phyloP scores from a whole-genome alignment of 2,329 filamentous ascomycete species.

The Seiridium unicorne region DNA sequence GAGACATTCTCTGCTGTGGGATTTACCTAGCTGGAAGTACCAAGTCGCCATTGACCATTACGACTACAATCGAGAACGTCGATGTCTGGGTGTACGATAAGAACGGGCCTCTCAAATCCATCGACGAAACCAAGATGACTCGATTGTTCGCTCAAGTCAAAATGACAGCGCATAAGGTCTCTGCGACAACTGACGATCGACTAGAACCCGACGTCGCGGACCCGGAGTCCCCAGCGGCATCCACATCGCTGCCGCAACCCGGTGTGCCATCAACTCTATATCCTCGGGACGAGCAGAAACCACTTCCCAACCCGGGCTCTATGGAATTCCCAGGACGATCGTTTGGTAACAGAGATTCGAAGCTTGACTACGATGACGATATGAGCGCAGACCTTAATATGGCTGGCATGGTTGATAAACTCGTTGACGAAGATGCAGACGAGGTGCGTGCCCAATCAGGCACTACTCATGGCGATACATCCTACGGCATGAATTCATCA shows the following conservation, averaged over 20 bases:
- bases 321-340: neutral
- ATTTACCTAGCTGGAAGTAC: slow-evolving; percentile 43
- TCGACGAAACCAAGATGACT: slow-evolving; percentile 2
- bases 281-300: neutral
- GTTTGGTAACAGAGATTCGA: neutral
- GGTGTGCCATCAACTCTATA: neutral
- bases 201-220: neutral
- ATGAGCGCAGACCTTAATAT: slow-evolving; percentile 32
- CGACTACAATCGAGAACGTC: slow-evolving; percentile 6
- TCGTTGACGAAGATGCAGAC: slow-evolving; percentile 40
- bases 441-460: slow-evolving; percentile 28
- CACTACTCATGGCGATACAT: slow-evolving; percentile 38
- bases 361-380: slow-evolving; percentile 13
- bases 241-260: neutral
- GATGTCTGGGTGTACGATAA: slow-evolving; percentile 25
- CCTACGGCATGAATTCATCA: slow-evolving; percentile 54
- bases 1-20: slow-evolving; percentile 48
- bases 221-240: neutral
- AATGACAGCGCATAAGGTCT: neutral
- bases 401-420: slow-evolving; percentile 47
- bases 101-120: slow-evolving; percentile 7
- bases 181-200: slow-evolving; percentile 13
- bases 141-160: slow-evolving; percentile 4
- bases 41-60: slow-evolving; percentile 35
- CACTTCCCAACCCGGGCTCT: neutral